Percentiles rank a stretch among this genome's conserved stretches.
Evolutionary conservation across 2,329 filamentous ascomycete species (phyloP).

Genomic region (Aspergillus tubingensis): DNA sequence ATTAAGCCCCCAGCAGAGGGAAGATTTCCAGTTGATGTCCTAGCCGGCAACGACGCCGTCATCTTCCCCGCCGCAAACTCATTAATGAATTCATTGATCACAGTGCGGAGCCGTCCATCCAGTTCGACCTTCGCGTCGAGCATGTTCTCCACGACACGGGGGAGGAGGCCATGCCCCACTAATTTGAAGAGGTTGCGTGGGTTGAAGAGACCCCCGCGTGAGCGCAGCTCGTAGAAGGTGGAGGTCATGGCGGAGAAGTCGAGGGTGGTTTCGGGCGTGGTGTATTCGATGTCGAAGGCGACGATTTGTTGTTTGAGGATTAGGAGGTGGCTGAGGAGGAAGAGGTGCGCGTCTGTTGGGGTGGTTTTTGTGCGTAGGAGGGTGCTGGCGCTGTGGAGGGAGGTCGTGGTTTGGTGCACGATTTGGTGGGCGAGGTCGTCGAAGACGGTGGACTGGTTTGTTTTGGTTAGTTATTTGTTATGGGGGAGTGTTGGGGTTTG

Average conservation of each 20-base stretch:
- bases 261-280: constrained; percentile 65
- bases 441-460: constrained; percentile 62
- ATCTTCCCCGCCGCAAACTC: constrained; percentile 57
- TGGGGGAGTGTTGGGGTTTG: not conserved
- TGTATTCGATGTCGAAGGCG: constrained; percentile 86
- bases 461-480: constrained; percentile 17
- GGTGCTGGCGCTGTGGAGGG: constrained; percentile 74
- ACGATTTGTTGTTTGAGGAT: constrained; percentile 95
- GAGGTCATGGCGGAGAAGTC: constrained; percentile 67
- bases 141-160: constrained; percentile 70
- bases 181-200: constrained; percentile 63
- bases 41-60: constrained; percentile 49
- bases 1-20: constrained; percentile 15
- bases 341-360: constrained; percentile 76
- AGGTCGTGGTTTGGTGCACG: constrained; percentile 84
- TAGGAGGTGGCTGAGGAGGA: constrained; percentile 91
- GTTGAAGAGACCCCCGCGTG: constrained; percentile 67
- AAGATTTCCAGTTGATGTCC: constrained; percentile 8
- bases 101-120: constrained; percentile 61
- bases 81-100: constrained; percentile 68
- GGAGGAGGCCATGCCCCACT: constrained; percentile 60
- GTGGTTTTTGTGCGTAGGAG: constrained; percentile 67
- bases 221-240: constrained; percentile 68
- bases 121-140: constrained; percentile 70
- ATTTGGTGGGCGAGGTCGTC: constrained; percentile 76